Evolutionary conservation across 2,329 filamentous ascomycete genomes (phyloP).

Genomic region (Fusarium liriodendri): DNA sequence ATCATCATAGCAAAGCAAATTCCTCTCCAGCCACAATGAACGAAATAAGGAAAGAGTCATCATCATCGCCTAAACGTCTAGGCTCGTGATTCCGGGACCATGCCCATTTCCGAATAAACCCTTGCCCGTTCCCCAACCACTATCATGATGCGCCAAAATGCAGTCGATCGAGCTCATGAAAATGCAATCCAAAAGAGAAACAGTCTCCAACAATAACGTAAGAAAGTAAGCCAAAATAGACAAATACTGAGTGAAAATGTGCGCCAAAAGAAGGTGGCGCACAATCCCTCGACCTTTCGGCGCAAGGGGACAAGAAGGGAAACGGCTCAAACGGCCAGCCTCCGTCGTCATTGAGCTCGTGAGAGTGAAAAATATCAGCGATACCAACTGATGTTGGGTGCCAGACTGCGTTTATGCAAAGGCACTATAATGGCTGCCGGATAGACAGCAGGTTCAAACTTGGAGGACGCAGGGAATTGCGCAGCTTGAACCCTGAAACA

Average conservation of each 20-base stretch:
- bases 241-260: background rate
- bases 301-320: background rate
- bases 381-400: background rate
- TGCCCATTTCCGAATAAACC: background rate
- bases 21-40: constrained; percentile 13
- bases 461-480: background rate
- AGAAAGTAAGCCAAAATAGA: background rate
- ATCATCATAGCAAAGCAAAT: constrained; percentile 29
- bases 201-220: background rate
- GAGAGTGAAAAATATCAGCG: background rate
- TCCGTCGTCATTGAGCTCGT: background rate
- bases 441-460: background rate
- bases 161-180: constrained; percentile 20
- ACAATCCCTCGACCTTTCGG: background rate
- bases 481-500: background rate
- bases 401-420: background rate
- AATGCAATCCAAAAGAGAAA: constrained; percentile 1
- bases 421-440: background rate
- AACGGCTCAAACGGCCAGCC: background rate
- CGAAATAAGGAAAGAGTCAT: constrained; percentile 29
- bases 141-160: constrained; percentile 31
- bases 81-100: constrained; percentile 4
- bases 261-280: background rate
- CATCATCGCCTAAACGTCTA: constrained; percentile 27
- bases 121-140: constrained; percentile 17